These are phyloP conservation scores for Peziza echinospora DNA, from an alignment of 495 filamentous ascomycete species.

Conservation along the genomic window DNA sequence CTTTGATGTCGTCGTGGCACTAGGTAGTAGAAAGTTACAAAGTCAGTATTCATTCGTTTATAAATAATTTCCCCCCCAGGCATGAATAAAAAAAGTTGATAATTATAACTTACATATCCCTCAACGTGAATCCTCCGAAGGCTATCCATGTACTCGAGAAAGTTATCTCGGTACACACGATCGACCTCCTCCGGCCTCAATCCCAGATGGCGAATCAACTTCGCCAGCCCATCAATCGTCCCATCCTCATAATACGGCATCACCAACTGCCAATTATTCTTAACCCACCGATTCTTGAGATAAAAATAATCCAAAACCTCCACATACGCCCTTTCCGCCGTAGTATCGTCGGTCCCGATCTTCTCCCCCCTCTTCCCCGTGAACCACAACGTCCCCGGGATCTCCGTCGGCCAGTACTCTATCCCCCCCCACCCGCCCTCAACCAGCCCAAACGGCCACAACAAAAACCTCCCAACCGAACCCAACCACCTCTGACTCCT, in stretches of 20 bases:
- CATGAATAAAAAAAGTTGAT: not conserved
- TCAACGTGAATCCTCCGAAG: slow-evolving; percentile 2
- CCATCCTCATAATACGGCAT: slow-evolving; percentile 3
- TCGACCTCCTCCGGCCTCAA: slow-evolving; percentile 2
- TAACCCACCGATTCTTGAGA: not conserved
- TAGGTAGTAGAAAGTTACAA: not conserved
- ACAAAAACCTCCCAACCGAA: no score
- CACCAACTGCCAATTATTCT: slow-evolving; percentile 2
- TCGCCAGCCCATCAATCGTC: slow-evolving; percentile 2
- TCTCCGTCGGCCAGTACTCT: slow-evolving; percentile 3
- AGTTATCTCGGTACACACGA: slow-evolving; percentile 1
- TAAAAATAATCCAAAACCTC: slow-evolving; percentile 4
- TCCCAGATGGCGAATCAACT: not conserved
- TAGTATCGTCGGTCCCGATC: no score
- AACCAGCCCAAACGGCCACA: no score
- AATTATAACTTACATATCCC: slow-evolving; percentile 1
- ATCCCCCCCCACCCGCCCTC: not conserved
- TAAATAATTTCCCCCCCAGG: not conserved
- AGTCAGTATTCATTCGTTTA: not conserved
- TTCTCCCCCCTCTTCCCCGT: not conserved
- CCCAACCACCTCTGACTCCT: no score
- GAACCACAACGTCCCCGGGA: slow-evolving; percentile 5
- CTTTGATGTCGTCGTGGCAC: slow-evolving; percentile 20
- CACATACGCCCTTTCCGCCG: not conserved
- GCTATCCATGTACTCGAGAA: not conserved